Evolutionary conservation across 2,329 filamentous ascomycete genomes (phyloP), one percentile per base, ranked within the genome.

Genomic region (Beauveria pseudobassiana): DNA sequence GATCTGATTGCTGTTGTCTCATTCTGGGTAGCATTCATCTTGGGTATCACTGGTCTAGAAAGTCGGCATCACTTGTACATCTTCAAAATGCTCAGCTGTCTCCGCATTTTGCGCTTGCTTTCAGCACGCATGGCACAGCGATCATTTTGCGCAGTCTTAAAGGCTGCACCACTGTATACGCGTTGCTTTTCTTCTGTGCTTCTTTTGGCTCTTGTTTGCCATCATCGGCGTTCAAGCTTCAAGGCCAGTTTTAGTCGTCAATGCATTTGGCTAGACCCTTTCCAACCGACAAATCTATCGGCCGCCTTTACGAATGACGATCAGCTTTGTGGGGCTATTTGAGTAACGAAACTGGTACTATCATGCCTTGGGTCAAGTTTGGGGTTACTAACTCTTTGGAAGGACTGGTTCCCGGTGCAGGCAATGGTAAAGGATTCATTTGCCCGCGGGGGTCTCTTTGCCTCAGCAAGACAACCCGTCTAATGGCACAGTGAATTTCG

Each of bases 181-280:
- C 64, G 93, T 99, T 38, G 93, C 91, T 1, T 97, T 99, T 71
- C 80, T 99, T 24, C 92, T 99, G 66, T 84, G 90, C 16, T 99
- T 99, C 76, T 99, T 99, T 76, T 99, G 95, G 95, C 82, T 99
- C 48, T 78, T 98, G 12, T 99, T 99, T 76, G 95, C 92, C 43
- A 97, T 99, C 64, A 87, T 99, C 63, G 96, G 95, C 6, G 89
- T 99, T 24, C 96, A 99, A 96, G 90, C 75, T 99, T 99, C 78
- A 93, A 93, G 75, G 87, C 89, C 9, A 93, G 90, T 72, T 75
- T 93, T 26, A 85, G 84, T 66, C 87, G 90, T 53, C 87, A 86
- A 64, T 95, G 90, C 71, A 86, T 91, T 34, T 95, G 89, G 89
- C 75, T 89, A 56, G 87, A 91, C 65, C 87, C 87, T 5, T 64